Conservation (phyloP, 805 yeast genomes). For the Starmera caribaea region DNA sequence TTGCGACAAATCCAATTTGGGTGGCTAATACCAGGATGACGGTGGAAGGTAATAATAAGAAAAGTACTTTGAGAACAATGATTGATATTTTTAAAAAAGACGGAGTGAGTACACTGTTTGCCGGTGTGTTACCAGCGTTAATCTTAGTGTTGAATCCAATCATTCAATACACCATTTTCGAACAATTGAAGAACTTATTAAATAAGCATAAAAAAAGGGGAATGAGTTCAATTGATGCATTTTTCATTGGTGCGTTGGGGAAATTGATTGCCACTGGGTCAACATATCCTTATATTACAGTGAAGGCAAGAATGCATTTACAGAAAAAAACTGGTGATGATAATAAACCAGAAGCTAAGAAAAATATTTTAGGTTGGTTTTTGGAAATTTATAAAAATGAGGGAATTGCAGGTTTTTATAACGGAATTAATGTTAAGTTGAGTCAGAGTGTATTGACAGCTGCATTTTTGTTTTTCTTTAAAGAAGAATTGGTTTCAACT, state of each 20-base stretch:
- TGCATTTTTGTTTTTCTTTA: constrained; percentile 83
- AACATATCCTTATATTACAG: constrained; percentile 87
- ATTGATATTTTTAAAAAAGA: constrained; percentile 56
- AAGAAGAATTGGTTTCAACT: constrained; percentile 67
- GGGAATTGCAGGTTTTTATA: constrained; percentile 70
- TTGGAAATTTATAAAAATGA: constrained; percentile 53
- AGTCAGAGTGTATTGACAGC: constrained; percentile 81
- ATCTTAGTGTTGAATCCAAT: constrained; percentile 82
- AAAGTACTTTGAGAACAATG: constrained; percentile 46
- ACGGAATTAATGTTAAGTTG: constrained; percentile 73
- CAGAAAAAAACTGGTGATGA: constrained; percentile 27
- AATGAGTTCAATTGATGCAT: constrained; percentile 67
- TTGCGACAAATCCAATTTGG: constrained; percentile 87
- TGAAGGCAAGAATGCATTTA: constrained; percentile 83
- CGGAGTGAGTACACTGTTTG: constrained; percentile 64
- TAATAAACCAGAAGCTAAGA: constrained; percentile 1
- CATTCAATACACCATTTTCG: constrained; percentile 86
- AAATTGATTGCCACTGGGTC: constrained; percentile 81
- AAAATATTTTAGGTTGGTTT: constrained; percentile 39
- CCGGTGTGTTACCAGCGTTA: constrained; percentile 84
- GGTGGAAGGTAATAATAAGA: constrained; percentile 29
- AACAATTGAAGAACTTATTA: constrained; percentile 66
- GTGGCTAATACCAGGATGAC: constrained; percentile 89
- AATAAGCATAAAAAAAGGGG: constrained; percentile 38
- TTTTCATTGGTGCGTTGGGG: constrained; percentile 81